Evolutionary conservation across 345 rosid genomes (phyloP), one percentile per base, ranked within the genome.

Genomic region (Eucalyptus pauciflora): DNA sequence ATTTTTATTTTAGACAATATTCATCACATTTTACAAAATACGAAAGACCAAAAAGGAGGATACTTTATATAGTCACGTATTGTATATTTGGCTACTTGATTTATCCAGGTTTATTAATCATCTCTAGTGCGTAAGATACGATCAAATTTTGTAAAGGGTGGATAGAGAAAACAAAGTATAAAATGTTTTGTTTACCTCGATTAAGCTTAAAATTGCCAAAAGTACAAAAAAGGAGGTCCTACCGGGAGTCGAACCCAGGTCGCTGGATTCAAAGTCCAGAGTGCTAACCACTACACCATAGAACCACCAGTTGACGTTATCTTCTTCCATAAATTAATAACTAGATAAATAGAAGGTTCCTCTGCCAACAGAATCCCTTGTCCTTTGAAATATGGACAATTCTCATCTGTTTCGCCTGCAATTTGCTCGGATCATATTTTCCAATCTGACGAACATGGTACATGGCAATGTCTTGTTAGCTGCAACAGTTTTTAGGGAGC

Each of bases 261-360:
- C 96, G 95, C 99, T 94, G 95, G 99, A 97, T 98, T 96, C 99
- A 96, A 96, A 96, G 97, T 96, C 97, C 99, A 95, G 95, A 97
- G 97, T 97, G 99, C 99, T 97, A 96, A 97, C 99, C 99, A 96
- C 98, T 95, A 96, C 98, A 97, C 99, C 98, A 96, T 94, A 94
- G 95, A 97, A 96, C 96, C 97, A 62, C 41, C 3, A 4, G 14
- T 10, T 37, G 83, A 7, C 2, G 0, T 0, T 0, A 1, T 5
- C 1, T 10, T 37, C 46, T 43, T 76, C 13, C 27, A 37, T 12
- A 3, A 31, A 8, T 4, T 8, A 3, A 0, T 69, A 17, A 8
- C 8, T 8, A 16, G 0, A 4, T 16, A 0, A 69, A n/a, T 2
- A 4, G 1, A 3, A 67, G 22, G 5, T 67, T 15, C 20, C 79